These are phyloP conservation scores for Camelina laxa DNA, from an alignment of 345 rosid genomes.

Conservation along the genomic window DNA sequence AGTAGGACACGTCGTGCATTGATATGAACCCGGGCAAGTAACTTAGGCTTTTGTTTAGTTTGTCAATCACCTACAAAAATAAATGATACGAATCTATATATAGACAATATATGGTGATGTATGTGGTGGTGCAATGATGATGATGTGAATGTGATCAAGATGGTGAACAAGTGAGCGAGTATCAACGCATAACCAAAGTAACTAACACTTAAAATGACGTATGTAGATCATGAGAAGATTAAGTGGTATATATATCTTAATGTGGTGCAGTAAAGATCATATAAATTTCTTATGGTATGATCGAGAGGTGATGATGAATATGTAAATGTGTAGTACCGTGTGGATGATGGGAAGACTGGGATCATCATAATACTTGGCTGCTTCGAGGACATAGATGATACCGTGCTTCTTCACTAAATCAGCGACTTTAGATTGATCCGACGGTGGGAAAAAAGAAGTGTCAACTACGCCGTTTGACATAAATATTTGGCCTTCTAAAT, in stretches of 20 bases:
- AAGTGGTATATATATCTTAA: neutral
- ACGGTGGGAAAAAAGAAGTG: slow-evolving; percentile 60
- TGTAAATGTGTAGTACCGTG: slow-evolving; percentile 46
- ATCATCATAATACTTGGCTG: slow-evolving; percentile 78
- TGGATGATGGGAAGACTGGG: slow-evolving; percentile 39
- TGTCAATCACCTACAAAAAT: slow-evolving; percentile 49
- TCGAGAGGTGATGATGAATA: slow-evolving; percentile 47
- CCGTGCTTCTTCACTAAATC: slow-evolving; percentile 51
- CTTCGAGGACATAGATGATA: slow-evolving; percentile 78
- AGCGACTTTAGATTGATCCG: slow-evolving; percentile 53
- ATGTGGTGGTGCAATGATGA: neutral
- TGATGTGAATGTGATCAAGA: too few relatives aligned
- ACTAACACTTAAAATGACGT: neutral
- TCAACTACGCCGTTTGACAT: slow-evolving; percentile 56
- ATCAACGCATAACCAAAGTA: too few relatives aligned
- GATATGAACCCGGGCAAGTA: slow-evolving; percentile 51
- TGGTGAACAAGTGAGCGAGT: too few relatives aligned
- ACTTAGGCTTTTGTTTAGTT: slow-evolving; percentile 38
- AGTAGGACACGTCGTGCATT: slow-evolving; percentile 68
- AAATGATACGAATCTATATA: slow-evolving; percentile 18
- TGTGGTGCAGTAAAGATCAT: neutral
- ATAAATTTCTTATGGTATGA: slow-evolving; percentile 31
- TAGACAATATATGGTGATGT: slow-evolving; percentile 40
- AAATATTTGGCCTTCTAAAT: slow-evolving; percentile 75
- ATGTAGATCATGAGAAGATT: neutral